A percentile compares a stretch with the other conserved stretches of the same genome.
phyloP scores from a whole-genome alignment of 2,329 filamentous ascomycete genomes.

The Epichloe uncinata region DNA sequence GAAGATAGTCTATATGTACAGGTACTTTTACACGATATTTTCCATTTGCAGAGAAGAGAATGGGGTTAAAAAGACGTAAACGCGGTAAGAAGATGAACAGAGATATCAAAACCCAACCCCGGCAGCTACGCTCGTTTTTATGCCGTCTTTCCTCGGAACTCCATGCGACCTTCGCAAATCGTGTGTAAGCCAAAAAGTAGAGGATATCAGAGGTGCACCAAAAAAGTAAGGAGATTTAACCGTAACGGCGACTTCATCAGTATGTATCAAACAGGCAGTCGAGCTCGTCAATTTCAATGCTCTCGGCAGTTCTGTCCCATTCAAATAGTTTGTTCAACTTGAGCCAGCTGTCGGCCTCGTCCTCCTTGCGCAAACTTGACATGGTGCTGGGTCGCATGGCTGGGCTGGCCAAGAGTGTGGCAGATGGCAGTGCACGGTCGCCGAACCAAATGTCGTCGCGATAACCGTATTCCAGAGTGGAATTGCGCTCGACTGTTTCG shows the following conservation, averaged over 20 bases:
- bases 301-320: slow-evolving; percentile 67
- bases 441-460: slow-evolving; percentile 42
- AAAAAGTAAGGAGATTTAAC: slow-evolving; percentile 3
- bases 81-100: not conserved
- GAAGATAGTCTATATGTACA: no score
- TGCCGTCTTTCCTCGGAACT: slow-evolving; percentile 5
- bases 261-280: slow-evolving; percentile 73
- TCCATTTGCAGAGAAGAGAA: not conserved
- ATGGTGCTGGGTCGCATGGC: slow-evolving; percentile 30
- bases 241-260: slow-evolving; percentile 23
- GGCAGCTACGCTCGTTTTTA: not conserved
- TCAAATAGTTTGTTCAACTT: slow-evolving; percentile 30
- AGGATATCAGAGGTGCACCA: not conserved
- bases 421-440: slow-evolving; percentile 21
- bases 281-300: slow-evolving; percentile 83
- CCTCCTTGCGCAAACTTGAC: slow-evolving; percentile 22
- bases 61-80: not conserved
- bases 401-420: slow-evolving; percentile 39
- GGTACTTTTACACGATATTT: not conserved
- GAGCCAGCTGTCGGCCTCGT: slow-evolving; percentile 26
- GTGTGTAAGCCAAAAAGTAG: slow-evolving; percentile 3
- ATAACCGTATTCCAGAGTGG: slow-evolving; percentile 21
- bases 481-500: slow-evolving; percentile 18
- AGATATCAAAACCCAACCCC: not conserved
- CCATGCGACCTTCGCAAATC: slow-evolving; percentile 11